phyloP scores from a whole-genome alignment of 106 monocot genomes.

The Ottelia alismoides region DNA sequence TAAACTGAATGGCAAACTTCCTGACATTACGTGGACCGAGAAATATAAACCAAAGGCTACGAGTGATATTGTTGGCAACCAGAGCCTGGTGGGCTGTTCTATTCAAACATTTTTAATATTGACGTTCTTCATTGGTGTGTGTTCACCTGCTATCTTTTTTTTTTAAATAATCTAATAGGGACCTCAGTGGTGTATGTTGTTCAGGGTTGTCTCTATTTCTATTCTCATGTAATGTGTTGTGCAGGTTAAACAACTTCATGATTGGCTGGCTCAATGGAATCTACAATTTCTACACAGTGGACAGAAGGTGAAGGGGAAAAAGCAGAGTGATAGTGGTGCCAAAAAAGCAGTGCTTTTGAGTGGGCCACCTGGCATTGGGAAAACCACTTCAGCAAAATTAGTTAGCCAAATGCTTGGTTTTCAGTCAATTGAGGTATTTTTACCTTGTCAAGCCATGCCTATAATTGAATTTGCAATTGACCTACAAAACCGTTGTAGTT shows the following conservation, averaged over 20 bases:
- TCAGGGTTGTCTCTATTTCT: background rate
- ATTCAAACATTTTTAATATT: no score
- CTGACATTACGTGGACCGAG: conserved; percentile 83
- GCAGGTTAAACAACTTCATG: conserved; percentile 92
- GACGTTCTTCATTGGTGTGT: no score
- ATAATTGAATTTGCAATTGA: no score
- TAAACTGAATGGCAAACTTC: conserved; percentile 32
- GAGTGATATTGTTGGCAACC: conserved; percentile 92
- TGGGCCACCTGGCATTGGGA: conserved; percentile 95
- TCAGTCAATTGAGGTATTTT: conserved; percentile 92
- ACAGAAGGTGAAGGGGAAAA: conserved; percentile 73
- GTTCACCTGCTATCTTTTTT: background rate
- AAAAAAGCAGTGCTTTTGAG: conserved; percentile 95
- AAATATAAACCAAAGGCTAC: conserved; percentile 80
- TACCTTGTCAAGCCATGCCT: no score
- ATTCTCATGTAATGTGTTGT: conserved; percentile 26
- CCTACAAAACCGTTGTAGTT: no score
- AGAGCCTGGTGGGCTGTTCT: conserved; percentile 83
- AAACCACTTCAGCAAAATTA: conserved; percentile 81
- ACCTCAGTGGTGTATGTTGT: no score
- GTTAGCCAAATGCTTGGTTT: conserved; percentile 92
- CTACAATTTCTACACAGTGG: conserved; percentile 54
- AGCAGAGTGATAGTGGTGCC: conserved; percentile 48
- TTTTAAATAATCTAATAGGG: no score
- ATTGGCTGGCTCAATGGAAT: conserved; percentile 78